Evolutionary conservation across 192 early-diverging fungal species (phyloP).

Genomic region (Kappamyces sp.): DNA sequence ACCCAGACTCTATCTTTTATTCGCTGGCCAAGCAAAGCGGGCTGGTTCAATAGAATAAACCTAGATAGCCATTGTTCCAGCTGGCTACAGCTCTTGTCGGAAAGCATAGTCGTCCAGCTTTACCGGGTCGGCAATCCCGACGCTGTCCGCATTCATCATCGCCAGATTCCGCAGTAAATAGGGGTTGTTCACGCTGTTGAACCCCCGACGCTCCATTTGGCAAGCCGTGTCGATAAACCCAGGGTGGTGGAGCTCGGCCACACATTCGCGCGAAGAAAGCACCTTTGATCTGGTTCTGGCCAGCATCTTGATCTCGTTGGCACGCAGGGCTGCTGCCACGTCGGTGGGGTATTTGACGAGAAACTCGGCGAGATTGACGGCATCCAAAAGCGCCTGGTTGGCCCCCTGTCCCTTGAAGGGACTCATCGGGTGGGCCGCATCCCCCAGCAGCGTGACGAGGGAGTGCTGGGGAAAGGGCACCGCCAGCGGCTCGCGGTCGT

Average conservation of each 20-base stretch:
- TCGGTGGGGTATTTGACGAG: background rate
- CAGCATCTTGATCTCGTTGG: slow-evolving; percentile 21
- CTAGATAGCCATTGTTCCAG: no score
- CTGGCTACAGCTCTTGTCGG: no score
- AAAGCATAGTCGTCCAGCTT: no score
- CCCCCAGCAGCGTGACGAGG: slow-evolving; percentile 35
- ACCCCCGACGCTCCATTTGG: slow-evolving; percentile 15
- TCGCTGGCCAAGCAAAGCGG: background rate
- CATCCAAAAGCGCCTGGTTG: slow-evolving; percentile 38
- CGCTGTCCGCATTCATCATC: no score
- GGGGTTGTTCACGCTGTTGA: no score
- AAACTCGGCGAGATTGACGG: slow-evolving; percentile 16
- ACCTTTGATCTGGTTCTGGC: slow-evolving; percentile 16
- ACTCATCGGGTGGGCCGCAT: slow-evolving; percentile 46
- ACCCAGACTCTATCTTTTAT: slow-evolving; percentile 23
- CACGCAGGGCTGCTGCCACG: slow-evolving; percentile 4
- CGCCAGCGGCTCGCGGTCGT: slow-evolving; percentile 16
- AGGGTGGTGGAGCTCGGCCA: slow-evolving; percentile 10
- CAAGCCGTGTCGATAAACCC: slow-evolving; percentile 10
- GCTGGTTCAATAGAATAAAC: background rate
- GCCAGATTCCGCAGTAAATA: no score
- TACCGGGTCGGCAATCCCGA: no score
- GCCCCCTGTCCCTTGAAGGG: slow-evolving; percentile 47
- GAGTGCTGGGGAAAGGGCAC: slow-evolving; percentile 3
- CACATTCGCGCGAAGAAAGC: slow-evolving; percentile 13